phyloP scores from a whole-genome alignment of 257 asterid genomes.

The Haberlea rhodopensis region DNA sequence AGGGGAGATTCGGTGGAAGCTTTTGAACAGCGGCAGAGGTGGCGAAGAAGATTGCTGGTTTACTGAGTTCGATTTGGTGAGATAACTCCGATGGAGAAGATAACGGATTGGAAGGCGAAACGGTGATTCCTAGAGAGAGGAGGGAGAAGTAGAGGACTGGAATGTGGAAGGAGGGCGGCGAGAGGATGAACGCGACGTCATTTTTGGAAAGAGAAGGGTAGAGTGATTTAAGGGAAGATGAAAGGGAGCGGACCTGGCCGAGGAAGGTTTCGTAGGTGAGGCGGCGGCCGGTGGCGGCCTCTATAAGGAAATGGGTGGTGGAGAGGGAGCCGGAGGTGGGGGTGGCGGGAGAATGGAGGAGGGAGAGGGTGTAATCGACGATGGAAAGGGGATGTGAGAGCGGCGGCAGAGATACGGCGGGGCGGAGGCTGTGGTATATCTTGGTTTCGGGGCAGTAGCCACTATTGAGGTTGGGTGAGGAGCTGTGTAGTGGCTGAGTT shows the following conservation, averaged over 20 bases:
- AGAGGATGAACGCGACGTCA: constrained; percentile 70
- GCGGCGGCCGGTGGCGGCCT: constrained; percentile 48
- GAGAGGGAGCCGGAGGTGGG: constrained; percentile 41
- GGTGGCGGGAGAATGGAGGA: constrained; percentile 47
- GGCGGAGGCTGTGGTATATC: constrained; percentile 57
- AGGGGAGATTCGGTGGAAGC: constrained; percentile 37
- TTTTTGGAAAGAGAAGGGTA: constrained; percentile 49
- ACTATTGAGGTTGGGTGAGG: constrained; percentile 38
- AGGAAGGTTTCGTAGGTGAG: constrained; percentile 55
- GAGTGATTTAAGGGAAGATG: constrained; percentile 41
- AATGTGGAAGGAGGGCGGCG: constrained; percentile 65
- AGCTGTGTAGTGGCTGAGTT: neutral
- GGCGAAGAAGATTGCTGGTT: constrained; percentile 61
- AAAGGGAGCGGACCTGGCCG: constrained; percentile 49
- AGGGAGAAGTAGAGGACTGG: constrained; percentile 78
- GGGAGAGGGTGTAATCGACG: constrained; percentile 44
- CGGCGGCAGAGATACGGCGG: constrained; percentile 58
- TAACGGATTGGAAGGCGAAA: constrained; percentile 79
- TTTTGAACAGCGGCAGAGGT: constrained; percentile 37
- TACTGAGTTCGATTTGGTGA: constrained; percentile 53
- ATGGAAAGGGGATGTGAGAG: constrained; percentile 56
- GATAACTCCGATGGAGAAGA: constrained; percentile 59
- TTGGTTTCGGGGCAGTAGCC: constrained; percentile 57
- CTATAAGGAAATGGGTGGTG: constrained; percentile 68
- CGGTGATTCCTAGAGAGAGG: constrained; percentile 60